phyloP scores from a whole-genome alignment of 2,329 filamentous ascomycete species.

The Microcyclosporella mali region DNA sequence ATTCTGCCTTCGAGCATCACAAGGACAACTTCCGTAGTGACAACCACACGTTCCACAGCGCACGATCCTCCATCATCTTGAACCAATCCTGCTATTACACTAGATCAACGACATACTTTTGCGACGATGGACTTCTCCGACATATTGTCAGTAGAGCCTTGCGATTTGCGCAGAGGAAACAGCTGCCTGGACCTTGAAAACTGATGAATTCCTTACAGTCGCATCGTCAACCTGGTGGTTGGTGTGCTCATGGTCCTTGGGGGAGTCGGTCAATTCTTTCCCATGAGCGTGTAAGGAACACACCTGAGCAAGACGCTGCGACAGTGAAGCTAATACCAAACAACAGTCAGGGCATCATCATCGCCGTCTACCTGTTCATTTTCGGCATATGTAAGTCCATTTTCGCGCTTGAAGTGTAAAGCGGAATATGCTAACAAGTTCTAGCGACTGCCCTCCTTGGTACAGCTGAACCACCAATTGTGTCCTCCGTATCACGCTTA shows the following conservation, averaged over 20 bases:
- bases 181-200: conserved; percentile 10
- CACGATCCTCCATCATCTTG: not conserved
- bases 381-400: conserved; percentile 72
- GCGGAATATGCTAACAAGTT: conserved; percentile 8
- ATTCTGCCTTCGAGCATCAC: too few species aligned
- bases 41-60: not conserved
- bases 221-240: conserved; percentile 86
- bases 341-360: conserved; percentile 63
- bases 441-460: conserved; percentile 55
- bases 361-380: conserved; percentile 81
- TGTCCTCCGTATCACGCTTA: conserved; percentile 5
- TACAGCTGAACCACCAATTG: conserved; percentile 18
- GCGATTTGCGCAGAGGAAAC: conserved; percentile 2
- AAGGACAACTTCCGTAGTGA: too few species aligned
- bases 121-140: conserved; percentile 81
- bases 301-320: too few species aligned
- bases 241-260: conserved; percentile 83
- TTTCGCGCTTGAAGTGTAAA: not conserved
- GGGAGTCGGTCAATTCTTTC: conserved; percentile 68
- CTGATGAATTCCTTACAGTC: conserved; percentile 50
- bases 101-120: not conserved
- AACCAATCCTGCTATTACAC: not conserved
- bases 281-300: conserved; percentile 49
- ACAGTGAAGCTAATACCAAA: too few species aligned
- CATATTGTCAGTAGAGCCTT: conserved; percentile 63